A percentile compares a stretch with the other conserved stretches of the same genome.
phyloP scores from a whole-genome alignment of 176 grass and related monocot genomes.

The Rhynchospora breviuscula region DNA sequence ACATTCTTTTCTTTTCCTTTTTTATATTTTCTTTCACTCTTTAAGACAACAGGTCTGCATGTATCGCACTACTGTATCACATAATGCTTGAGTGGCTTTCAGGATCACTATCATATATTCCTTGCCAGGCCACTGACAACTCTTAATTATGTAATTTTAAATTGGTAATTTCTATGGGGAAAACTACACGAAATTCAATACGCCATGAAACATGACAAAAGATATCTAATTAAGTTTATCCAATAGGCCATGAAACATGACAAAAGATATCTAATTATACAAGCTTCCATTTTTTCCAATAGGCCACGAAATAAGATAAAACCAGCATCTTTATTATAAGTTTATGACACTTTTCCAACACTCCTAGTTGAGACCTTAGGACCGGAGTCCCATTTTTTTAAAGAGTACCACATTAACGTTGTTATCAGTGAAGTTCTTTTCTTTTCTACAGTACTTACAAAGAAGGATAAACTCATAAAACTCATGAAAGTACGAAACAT shows the following conservation, averaged over 20 bases:
- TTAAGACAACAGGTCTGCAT: neutral
- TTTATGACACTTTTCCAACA: neutral
- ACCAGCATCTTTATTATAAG: neutral
- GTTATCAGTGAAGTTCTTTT: neutral
- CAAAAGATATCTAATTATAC: neutral
- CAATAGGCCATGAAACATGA: neutral
- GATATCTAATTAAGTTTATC: neutral
- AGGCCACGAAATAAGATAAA: neutral
- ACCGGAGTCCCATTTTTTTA: neutral
- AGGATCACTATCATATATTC: constrained; percentile 14
- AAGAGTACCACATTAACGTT: neutral
- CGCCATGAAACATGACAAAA: neutral
- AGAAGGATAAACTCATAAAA: neutral
- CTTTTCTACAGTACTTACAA: neutral
- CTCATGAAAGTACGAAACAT: neutral
- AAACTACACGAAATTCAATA: constrained; percentile 1
- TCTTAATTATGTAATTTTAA: constrained; percentile 2
- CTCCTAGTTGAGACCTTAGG: neutral
- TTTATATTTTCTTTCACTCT: neutral
- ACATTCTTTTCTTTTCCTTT: neutral
- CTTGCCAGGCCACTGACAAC: neutral
- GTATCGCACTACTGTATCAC: neutral
- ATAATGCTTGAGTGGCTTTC: constrained; percentile 2
- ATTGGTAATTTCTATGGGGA: neutral
- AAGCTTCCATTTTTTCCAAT: neutral